phyloP scores from a whole-genome alignment of 768 basidiomycete genomes.

The Coprinopsis sp. region DNA sequence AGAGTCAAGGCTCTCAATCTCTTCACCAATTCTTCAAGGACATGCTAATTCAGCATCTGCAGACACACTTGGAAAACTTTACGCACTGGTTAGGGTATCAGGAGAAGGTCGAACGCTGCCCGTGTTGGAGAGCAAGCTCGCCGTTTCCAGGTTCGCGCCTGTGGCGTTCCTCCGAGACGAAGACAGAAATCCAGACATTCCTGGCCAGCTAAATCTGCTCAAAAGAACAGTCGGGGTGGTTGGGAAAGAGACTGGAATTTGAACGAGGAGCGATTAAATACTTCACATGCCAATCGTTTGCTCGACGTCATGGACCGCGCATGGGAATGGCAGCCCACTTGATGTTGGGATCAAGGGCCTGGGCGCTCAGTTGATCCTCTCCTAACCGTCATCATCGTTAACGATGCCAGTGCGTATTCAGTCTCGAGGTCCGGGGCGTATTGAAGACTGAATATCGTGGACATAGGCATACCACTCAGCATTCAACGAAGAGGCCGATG shows the following conservation, averaged over 20 bases:
- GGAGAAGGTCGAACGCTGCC: constrained; percentile 54
- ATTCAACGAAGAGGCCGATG: constrained; percentile 81
- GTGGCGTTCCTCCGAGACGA: constrained; percentile 10
- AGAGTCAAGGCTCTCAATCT: constrained; percentile 14
- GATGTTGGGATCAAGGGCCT: background rate
- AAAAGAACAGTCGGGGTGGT: constrained; percentile 24
- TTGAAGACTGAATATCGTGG: constrained; percentile 8
- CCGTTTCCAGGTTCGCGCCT: constrained; percentile 40
- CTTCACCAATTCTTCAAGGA: constrained; percentile 10
- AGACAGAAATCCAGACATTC: too few relatives aligned
- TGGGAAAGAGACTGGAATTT: constrained; percentile 4
- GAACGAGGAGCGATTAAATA: too few relatives aligned
- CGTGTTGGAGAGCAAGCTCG: constrained; percentile 38
- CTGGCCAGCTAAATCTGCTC: too few relatives aligned
- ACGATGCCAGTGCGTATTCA: constrained; percentile 51
- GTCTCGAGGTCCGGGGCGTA: constrained; percentile 6
- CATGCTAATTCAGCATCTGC: background rate
- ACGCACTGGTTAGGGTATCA: constrained; percentile 72
- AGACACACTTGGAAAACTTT: background rate
- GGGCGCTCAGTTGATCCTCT: constrained; percentile 1
- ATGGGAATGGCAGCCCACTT: too few relatives aligned
- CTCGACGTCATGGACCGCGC: too few relatives aligned
- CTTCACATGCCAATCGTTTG: too few relatives aligned
- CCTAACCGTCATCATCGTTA: constrained; percentile 25
- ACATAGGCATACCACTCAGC: constrained; percentile 92